phyloP scores from a whole-genome alignment of 257 asterid genomes.

The Solanum virginianum region DNA sequence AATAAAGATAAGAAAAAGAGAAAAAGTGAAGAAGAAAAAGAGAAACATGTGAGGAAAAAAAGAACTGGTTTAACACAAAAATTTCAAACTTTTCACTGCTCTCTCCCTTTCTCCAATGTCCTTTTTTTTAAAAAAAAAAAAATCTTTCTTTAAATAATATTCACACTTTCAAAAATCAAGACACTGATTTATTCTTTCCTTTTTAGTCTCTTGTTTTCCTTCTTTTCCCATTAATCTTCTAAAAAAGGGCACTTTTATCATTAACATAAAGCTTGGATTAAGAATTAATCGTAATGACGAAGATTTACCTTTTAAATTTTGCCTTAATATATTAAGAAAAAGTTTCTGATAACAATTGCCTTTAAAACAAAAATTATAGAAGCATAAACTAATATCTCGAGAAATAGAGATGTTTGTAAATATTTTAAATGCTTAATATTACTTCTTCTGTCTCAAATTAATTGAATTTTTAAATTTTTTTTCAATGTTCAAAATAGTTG shows the following conservation, averaged over 20 bases:
- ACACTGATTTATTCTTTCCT: background rate
- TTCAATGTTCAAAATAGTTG: no score
- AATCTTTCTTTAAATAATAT: background rate
- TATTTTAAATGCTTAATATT: no score
- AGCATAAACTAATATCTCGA: background rate
- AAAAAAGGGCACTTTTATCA: background rate
- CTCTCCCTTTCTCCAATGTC: background rate
- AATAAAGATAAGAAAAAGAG: background rate
- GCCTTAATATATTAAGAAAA: background rate
- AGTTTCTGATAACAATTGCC: background rate
- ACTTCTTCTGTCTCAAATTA: no score
- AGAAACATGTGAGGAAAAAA: background rate
- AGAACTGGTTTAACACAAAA: background rate
- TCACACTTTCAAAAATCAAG: background rate
- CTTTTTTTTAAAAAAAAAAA: background rate
- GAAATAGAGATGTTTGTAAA: no score
- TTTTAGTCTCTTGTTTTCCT: background rate
- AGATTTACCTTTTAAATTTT: background rate
- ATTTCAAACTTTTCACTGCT: background rate
- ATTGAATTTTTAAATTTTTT: no score
- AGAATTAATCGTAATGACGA: background rate
- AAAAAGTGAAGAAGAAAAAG: background rate
- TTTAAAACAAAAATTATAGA: background rate
- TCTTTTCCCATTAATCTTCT: background rate
- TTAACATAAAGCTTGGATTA: background rate